Percentiles rank a stretch among this genome's conserved stretches.
Conservation (phyloP, 2,329 filamentous ascomycete genomes). For the Penicillium sp. region DNA sequence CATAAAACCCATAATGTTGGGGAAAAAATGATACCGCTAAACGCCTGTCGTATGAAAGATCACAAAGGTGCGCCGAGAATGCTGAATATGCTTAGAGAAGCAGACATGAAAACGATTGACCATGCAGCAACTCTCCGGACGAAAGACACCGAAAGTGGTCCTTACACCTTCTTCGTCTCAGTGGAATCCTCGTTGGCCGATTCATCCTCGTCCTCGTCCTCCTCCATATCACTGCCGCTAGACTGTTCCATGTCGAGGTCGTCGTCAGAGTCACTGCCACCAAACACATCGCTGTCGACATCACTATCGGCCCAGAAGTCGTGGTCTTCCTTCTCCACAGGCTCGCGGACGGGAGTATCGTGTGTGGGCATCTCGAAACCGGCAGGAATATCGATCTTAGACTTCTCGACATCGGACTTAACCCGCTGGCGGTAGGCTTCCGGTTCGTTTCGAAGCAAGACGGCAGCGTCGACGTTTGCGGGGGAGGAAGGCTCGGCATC, state of each 20-base stretch:
- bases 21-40: neutral
- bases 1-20: neutral
- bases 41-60: slow-evolving; percentile 2
- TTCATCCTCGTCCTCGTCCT: slow-evolving; percentile 41
- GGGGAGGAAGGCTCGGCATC: slow-evolving; percentile 91
- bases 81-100: neutral
- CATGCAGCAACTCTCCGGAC: neutral
- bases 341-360: slow-evolving; percentile 55
- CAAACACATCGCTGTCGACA: slow-evolving; percentile 70
- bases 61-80: slow-evolving; percentile 2
- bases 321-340: slow-evolving; percentile 65
- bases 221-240: slow-evolving; percentile 56
- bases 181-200: slow-evolving; percentile 3
- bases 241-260: slow-evolving; percentile 43
- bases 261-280: slow-evolving; percentile 63
- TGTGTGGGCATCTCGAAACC: slow-evolving; percentile 81
- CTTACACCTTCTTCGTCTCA: slow-evolving; percentile 1
- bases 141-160: neutral
- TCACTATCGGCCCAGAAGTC: slow-evolving; percentile 80
- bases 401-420: slow-evolving; percentile 65
- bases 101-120: neutral
- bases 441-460: slow-evolving; percentile 75
- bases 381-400: slow-evolving; percentile 74
- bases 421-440: slow-evolving; percentile 69
- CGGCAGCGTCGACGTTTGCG: slow-evolving; percentile 89